Evolutionary conservation across 2,329 filamentous ascomycete species (phyloP).

Genomic region (Cladorrhinum sp.): DNA sequence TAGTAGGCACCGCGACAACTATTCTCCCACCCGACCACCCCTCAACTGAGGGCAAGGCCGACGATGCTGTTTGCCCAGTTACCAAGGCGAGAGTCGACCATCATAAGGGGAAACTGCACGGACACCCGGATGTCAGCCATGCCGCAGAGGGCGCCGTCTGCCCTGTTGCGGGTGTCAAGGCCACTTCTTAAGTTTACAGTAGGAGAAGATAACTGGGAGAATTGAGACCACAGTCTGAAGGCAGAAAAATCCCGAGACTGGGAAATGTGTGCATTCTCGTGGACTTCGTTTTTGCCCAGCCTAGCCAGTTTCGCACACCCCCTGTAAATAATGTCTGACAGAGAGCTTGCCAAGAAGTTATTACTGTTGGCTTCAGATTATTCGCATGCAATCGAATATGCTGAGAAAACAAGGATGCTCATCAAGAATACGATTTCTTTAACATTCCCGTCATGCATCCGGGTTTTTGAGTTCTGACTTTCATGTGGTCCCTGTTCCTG

Average conservation of each 20-base stretch:
- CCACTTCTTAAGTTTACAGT: neutral
- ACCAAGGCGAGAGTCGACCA: slow-evolving; percentile 43
- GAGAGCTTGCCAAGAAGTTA: neutral
- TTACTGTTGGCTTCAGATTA: neutral
- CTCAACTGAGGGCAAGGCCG: slow-evolving; percentile 29
- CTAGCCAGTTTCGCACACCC: neutral
- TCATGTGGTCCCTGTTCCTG: neutral
- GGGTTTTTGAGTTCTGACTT: too few species aligned
- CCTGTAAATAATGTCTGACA: neutral
- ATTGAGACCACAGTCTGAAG: neutral
- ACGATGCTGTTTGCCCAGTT: slow-evolving; percentile 40
- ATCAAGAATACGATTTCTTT: too few species aligned
- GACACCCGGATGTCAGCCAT: slow-evolving; percentile 35
- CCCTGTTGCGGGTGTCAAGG: slow-evolving; percentile 38
- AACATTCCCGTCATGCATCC: too few species aligned
- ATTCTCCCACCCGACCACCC: slow-evolving; percentile 42
- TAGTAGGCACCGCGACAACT: slow-evolving; percentile 42
- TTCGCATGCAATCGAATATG: too few species aligned
- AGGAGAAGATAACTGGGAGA: neutral
- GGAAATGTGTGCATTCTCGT: neutral
- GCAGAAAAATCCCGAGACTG: too few species aligned
- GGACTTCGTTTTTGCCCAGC: neutral
- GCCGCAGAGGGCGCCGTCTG: slow-evolving; percentile 35
- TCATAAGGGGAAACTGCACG: slow-evolving; percentile 40
- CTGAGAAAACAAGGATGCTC: too few species aligned